These are phyloP conservation scores for Scalesia atractyloides DNA, from an alignment of 129 eudicot species.

Conservation along the genomic window DNA sequence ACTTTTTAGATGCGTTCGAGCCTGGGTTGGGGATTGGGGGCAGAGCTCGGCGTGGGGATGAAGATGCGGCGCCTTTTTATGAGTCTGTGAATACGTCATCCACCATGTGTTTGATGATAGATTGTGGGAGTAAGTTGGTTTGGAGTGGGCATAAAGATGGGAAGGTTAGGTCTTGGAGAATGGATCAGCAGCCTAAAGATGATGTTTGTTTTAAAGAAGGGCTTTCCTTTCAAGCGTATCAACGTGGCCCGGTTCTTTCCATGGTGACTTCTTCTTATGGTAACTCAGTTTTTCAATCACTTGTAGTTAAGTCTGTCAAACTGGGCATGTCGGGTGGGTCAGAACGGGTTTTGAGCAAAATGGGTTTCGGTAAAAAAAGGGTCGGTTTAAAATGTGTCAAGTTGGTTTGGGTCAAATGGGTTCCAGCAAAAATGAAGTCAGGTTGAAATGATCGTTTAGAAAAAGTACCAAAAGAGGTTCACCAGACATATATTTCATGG, in stretches of 20 bases:
- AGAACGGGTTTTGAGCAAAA: too few relatives aligned
- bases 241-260: constrained; percentile 72
- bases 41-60: constrained; percentile 80
- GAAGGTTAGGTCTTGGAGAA: constrained; percentile 83
- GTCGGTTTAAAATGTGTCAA: too few relatives aligned
- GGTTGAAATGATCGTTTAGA: too few relatives aligned
- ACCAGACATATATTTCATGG: too few relatives aligned
- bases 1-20: constrained; percentile 62
- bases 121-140: constrained; percentile 68
- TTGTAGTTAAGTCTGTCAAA: too few relatives aligned
- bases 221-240: constrained; percentile 88
- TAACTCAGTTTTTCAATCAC: constrained; percentile 22
- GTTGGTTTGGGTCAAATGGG: too few relatives aligned
- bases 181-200: constrained; percentile 57
- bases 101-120: constrained; percentile 71
- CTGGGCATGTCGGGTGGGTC: too few relatives aligned
- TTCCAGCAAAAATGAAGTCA: too few relatives aligned
- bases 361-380: too few relatives aligned
- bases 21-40: constrained; percentile 74
- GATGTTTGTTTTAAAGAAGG: constrained; percentile 71
- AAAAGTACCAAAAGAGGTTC: too few relatives aligned
- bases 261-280: constrained; percentile 80
- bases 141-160: constrained; percentile 99
- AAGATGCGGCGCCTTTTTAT: constrained; percentile 82
- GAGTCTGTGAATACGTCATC: constrained; percentile 79